These are phyloP conservation scores for Amaranthus palmeri DNA, from an alignment of 148 eudicot genomes.

Conservation along the genomic window DNA sequence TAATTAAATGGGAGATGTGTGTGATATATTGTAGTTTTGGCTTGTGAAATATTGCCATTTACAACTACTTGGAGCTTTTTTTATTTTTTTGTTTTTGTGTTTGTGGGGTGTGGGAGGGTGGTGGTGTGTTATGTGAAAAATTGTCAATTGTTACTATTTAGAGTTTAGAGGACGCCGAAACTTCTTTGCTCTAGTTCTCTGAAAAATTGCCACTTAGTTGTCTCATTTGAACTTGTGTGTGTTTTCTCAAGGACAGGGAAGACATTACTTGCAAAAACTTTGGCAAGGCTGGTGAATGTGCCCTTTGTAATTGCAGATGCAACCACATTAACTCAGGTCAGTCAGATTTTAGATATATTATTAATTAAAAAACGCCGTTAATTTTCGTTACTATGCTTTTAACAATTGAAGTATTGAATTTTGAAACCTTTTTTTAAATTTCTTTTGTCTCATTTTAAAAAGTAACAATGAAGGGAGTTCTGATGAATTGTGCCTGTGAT, in stretches of 20 bases:
- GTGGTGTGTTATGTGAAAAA: not conserved
- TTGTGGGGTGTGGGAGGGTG: not conserved
- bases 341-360: not conserved
- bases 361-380: too few relatives aligned
- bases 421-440: too few relatives aligned
- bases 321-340: slow-evolving; percentile 93
- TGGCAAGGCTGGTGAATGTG: slow-evolving; percentile 91
- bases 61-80: not conserved
- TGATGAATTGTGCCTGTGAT: too few relatives aligned
- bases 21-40: not conserved
- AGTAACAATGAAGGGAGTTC: too few relatives aligned
- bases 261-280: slow-evolving; percentile 88
- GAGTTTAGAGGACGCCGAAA: not conserved
- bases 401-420: too few relatives aligned
- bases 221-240: slow-evolving; percentile 40
- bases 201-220: slow-evolving; percentile 1
- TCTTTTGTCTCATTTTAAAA: too few relatives aligned
- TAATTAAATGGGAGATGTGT: not conserved
- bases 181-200: not conserved
- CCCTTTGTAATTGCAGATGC: slow-evolving; percentile 99
- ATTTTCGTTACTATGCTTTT: too few relatives aligned
- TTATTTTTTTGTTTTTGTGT: not conserved
- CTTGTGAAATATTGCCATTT: too few relatives aligned
- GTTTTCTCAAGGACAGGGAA: slow-evolving; percentile 94
- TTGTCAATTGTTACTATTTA: not conserved